phyloP scores from a whole-genome alignment of 2,329 filamentous ascomycete genomes.

The Sclerotinia sclerotiorum region DNA sequence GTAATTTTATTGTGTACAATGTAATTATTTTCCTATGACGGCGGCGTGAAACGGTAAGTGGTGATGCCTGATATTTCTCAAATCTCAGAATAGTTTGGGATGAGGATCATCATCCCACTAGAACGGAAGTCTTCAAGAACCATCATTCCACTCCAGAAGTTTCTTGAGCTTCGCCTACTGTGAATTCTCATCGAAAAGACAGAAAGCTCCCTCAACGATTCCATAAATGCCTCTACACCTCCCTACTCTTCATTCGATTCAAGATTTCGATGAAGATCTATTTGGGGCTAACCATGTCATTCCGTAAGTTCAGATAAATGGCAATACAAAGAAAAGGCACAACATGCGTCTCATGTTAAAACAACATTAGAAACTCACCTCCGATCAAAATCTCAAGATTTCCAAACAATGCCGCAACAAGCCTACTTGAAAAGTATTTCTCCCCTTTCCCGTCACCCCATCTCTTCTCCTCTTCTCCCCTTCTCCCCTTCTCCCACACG shows the following conservation, averaged over 20 bases:
- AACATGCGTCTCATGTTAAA: background rate
- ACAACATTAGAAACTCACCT: background rate
- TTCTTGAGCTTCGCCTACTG: background rate
- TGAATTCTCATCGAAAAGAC: background rate
- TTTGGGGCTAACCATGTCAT: accelerated
- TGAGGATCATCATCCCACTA: background rate
- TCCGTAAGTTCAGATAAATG: background rate
- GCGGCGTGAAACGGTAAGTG: background rate
- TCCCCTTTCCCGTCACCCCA: background rate
- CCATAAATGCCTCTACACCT: background rate
- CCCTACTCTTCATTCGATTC: no score
- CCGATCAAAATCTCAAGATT: background rate
- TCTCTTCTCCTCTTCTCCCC: background rate
- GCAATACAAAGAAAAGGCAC: background rate
- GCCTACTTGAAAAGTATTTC: background rate
- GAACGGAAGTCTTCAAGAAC: background rate
- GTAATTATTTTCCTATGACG: background rate
- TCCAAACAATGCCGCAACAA: background rate
- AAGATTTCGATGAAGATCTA: no score
- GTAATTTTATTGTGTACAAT: background rate
- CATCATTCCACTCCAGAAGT: background rate
- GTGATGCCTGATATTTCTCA: background rate
- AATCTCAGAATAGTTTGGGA: no score
- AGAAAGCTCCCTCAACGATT: no score
- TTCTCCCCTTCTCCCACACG: background rate